A percentile compares a stretch with the other conserved stretches of the same genome.
These are phyloP conservation scores for Solanum acaule DNA, from an alignment of 257 asterid genomes.

Conservation along the genomic window DNA sequence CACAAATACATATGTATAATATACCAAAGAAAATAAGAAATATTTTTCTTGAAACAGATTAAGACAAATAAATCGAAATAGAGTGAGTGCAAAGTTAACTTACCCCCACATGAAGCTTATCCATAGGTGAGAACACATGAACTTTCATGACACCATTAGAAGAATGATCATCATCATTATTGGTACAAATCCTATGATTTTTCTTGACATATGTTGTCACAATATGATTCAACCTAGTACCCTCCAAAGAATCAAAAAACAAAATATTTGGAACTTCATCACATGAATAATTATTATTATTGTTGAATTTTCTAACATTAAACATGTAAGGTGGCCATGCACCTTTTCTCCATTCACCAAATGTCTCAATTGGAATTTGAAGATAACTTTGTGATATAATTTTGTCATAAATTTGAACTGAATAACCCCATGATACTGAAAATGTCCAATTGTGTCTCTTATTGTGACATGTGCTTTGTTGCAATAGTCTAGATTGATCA, in stretches of 20 bases:
- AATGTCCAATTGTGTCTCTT: not conserved
- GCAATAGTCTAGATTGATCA: not conserved
- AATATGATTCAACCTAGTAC: not conserved
- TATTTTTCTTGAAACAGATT: not conserved
- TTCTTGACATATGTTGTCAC: slow-evolving; percentile 3
- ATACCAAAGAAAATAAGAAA: not conserved
- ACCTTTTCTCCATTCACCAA: slow-evolving; percentile 3
- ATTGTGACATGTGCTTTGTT: not conserved
- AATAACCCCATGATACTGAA: slow-evolving; percentile 2
- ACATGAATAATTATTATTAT: slow-evolving; percentile 2
- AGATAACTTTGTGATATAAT: not conserved
- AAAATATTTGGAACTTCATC: slow-evolving; percentile 17
- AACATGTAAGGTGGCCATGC: slow-evolving; percentile 16
- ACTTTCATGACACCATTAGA: slow-evolving; percentile 3
- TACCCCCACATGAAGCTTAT: slow-evolving; percentile 10
- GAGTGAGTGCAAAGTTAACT: not conserved
- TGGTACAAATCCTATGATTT: not conserved
- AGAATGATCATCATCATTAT: slow-evolving; percentile 3
- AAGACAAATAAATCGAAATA: not conserved
- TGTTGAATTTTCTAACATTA: not conserved
- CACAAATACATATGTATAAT: not conserved
- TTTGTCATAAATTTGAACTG: not conserved
- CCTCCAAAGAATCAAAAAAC: slow-evolving; percentile 7
- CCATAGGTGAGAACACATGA: slow-evolving; percentile 8
- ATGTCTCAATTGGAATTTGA: slow-evolving; percentile 6